phyloP scores from a whole-genome alignment of 1,284 basidiomycete genomes.

The Mixia osmundae region DNA sequence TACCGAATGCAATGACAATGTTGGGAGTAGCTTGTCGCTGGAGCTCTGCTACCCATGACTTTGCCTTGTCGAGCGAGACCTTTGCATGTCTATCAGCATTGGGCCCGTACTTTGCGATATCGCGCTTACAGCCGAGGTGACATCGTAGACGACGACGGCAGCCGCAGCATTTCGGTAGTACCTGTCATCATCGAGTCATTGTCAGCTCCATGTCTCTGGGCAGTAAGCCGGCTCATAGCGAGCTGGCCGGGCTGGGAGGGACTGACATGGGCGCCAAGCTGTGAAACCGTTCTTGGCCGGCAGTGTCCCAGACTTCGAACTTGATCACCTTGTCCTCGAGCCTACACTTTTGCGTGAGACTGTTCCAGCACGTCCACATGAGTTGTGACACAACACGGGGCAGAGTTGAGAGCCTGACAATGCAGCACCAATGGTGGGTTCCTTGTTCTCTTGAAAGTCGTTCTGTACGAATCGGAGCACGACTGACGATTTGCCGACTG shows the following conservation, averaged over 20 bases:
- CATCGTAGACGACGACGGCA: conserved; percentile 93
- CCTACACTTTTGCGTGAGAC: conserved; percentile 57
- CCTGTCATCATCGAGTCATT: too few species aligned
- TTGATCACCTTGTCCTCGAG: conserved; percentile 74
- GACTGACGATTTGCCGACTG: conserved; percentile 97
- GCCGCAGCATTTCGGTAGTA: conserved; percentile 98
- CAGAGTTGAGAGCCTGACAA: background rate
- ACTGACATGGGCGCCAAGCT: conserved; percentile 45
- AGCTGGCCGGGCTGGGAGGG: too few species aligned
- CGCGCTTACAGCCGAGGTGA: conserved; percentile 42
- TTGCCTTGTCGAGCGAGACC: conserved; percentile 89
- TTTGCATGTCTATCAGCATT: conserved; percentile 9
- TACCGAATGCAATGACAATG: conserved; percentile 47
- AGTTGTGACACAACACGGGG: background rate
- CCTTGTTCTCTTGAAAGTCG: conserved; percentile 89
- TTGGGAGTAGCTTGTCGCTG: conserved; percentile 97
- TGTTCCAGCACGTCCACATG: background rate
- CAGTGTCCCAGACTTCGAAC: conserved; percentile 92
- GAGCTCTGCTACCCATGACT: conserved; percentile 98
- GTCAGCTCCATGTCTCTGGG: too few species aligned
- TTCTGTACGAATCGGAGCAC: conserved; percentile 90
- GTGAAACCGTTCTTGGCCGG: conserved; percentile 76
- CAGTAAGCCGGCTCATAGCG: too few species aligned
- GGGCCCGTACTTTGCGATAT: background rate
- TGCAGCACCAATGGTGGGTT: conserved; percentile 73